phyloP scores from a whole-genome alignment of 192 early-diverging fungal species.

The Radiomyces spectabilis region DNA sequence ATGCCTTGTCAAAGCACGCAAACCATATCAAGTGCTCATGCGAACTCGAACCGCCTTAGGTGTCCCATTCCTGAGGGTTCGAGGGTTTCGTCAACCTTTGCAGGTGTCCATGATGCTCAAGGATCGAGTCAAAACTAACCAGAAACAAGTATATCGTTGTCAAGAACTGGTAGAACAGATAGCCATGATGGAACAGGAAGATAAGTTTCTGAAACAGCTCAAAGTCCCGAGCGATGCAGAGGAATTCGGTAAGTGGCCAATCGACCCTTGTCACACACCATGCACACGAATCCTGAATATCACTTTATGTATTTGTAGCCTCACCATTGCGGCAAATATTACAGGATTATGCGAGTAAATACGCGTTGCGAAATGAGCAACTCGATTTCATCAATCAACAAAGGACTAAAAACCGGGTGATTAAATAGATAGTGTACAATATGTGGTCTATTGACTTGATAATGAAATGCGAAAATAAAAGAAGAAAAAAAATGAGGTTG shows the following conservation, averaged over 20 bases:
- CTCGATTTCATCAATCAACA: neutral
- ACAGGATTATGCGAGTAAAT: neutral
- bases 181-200: constrained; percentile 27
- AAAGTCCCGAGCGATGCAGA: constrained; percentile 14
- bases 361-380: too few species aligned
- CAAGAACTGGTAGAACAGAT: constrained; percentile 20
- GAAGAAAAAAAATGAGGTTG: neutral
- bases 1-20: neutral
- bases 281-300: neutral
- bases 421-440: neutral
- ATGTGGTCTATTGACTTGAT: neutral
- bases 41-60: constrained; percentile 26
- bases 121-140: constrained; percentile 21
- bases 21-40: neutral
- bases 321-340: neutral
- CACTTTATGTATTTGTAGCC: neutral
- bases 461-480: neutral
- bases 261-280: neutral
- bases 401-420: too few species aligned
- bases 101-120: constrained; percentile 46
- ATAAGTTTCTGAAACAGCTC: constrained; percentile 17
- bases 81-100: constrained; percentile 34
- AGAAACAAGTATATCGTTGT: constrained; percentile 27
- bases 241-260: constrained; percentile 29
- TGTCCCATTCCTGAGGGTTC: constrained; percentile 26